Evolutionary conservation across 2,329 filamentous ascomycete genomes (phyloP), one percentile per base, ranked within the genome.

Genomic region (Phialophora tarda): DNA sequence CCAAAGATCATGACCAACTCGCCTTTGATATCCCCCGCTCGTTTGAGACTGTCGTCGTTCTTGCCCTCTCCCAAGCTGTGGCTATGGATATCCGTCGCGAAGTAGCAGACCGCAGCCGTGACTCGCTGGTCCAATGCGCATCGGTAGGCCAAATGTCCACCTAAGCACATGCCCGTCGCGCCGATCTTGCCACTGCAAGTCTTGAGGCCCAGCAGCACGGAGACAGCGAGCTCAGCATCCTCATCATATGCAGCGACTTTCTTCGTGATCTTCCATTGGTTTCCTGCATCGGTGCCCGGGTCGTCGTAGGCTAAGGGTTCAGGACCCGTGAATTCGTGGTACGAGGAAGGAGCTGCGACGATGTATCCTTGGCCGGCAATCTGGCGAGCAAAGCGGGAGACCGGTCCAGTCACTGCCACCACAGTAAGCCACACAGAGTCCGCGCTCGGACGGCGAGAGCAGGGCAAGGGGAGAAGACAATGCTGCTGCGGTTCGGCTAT

Each of bases 291-390:
- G 0, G 94, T 98, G 60, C 95, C 93, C 1, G 91, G 90, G 0
- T 84, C 92, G 75, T 97, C 91, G 77, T 97, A 97, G 58, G 91
- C 86, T 48, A 97, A 83, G 11, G 93, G 83, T 74, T 94, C 91
- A 0, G 93, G 91, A 4, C 91, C 91, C 1, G 89, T 92, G 80
- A 97, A 97, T 78, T 97, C 93, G 77, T 97, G 93, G 79, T 97
- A 97, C 34, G 89, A 93, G 41, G 91, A 95, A 0, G 93, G 92
- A 0, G 93, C 93, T 10, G 91, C 93, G 71, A 94, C 93, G 72
- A 97, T 96, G 82, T 96, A 97, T 74, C 93, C 94, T 71, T 96
- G 91, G 2, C 92, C 91, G 47, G 92, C 91, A 73, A 97, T 97
- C 77, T 97, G 93, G 67, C 93, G 88, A 59, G 92, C 92, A 75